Percentiles rank a stretch among this genome's conserved stretches.
phyloP scores from a whole-genome alignment of 2,329 filamentous ascomycete species.

The Ophiocordyceps camponoti-rufipedis region DNA sequence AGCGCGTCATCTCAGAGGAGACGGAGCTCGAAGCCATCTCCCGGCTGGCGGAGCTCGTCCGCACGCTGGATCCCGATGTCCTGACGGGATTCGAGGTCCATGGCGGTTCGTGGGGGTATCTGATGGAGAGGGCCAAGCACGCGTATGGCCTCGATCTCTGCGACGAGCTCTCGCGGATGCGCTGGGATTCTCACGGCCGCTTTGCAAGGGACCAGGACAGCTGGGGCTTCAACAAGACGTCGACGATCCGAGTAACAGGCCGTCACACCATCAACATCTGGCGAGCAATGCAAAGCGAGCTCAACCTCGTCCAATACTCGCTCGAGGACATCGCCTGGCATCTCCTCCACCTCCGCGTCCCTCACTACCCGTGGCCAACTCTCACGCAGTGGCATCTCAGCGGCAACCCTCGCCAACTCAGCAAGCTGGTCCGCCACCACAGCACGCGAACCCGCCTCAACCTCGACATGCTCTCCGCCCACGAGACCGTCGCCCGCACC shows the following conservation, averaged over 20 bases:
- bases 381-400: constrained; percentile 71
- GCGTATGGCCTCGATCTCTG: constrained; percentile 85
- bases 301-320: constrained; percentile 84
- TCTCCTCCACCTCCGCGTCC: constrained; percentile 68
- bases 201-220: constrained; percentile 74
- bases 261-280: constrained; percentile 95
- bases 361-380: constrained; percentile 65
- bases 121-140: constrained; percentile 72
- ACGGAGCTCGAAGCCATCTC: constrained; percentile 75
- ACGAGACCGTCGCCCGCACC: constrained; percentile 74
- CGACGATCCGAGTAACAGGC: constrained; percentile 80
- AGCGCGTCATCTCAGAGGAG: constrained; percentile 26
- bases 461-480: constrained; percentile 77
- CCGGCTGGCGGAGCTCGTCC: constrained; percentile 72
- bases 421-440: constrained; percentile 65
- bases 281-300: constrained; percentile 84
- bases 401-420: constrained; percentile 46
- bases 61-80: constrained; percentile 73
- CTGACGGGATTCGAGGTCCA: constrained; percentile 92
- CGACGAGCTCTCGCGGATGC: constrained; percentile 81
- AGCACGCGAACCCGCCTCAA: constrained; percentile 58
- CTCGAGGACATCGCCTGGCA: constrained; percentile 95
- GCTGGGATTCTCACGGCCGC: constrained; percentile 60
- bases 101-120: constrained; percentile 82
- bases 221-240: constrained; percentile 91